Conservation (phyloP, 129 eudicot genomes). For the Lactuca sativa region DNA sequence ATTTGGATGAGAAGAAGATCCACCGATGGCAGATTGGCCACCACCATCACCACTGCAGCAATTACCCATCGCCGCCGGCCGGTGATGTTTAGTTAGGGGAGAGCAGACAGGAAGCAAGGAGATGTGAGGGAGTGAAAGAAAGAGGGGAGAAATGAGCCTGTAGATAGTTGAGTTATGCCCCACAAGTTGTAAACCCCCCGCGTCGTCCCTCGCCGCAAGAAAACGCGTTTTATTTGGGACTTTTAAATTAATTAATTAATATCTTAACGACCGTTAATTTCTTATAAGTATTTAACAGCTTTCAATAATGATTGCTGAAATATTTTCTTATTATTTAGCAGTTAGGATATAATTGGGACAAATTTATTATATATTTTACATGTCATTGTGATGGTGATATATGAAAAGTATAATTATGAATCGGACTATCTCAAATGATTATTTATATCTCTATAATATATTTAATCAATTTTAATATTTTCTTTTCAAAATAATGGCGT, state of each 20-base stretch:
- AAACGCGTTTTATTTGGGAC: slow-evolving; percentile 32
- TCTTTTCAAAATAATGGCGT: too few species aligned
- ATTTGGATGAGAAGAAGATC: slow-evolving; percentile 35
- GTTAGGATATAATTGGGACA: too few species aligned
- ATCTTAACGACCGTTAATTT: too few species aligned
- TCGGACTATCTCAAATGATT: too few species aligned
- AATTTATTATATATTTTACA: too few species aligned
- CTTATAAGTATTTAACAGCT: background rate
- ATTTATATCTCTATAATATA: too few species aligned
- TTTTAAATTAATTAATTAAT: too few species aligned
- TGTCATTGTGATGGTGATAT: too few species aligned
- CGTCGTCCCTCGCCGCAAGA: slow-evolving; percentile 23
- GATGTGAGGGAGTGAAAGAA: slow-evolving; percentile 5
- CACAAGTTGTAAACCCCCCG: slow-evolving; percentile 26
- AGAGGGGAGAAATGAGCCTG: background rate
- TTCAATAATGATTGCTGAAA: background rate
- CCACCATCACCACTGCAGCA: slow-evolving; percentile 70
- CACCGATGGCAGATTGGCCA: slow-evolving; percentile 69
- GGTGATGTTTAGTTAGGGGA: background rate
- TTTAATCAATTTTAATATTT: too few species aligned
- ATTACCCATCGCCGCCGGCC: slow-evolving; percentile 73
- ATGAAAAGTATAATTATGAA: too few species aligned
- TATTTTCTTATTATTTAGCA: too few species aligned
- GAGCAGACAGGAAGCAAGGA: background rate
- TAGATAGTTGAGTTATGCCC: slow-evolving; percentile 13